Evolutionary conservation across 345 rosid species (phyloP), one percentile per base, ranked within the genome.

Genomic region (Combretum micranthum): DNA sequence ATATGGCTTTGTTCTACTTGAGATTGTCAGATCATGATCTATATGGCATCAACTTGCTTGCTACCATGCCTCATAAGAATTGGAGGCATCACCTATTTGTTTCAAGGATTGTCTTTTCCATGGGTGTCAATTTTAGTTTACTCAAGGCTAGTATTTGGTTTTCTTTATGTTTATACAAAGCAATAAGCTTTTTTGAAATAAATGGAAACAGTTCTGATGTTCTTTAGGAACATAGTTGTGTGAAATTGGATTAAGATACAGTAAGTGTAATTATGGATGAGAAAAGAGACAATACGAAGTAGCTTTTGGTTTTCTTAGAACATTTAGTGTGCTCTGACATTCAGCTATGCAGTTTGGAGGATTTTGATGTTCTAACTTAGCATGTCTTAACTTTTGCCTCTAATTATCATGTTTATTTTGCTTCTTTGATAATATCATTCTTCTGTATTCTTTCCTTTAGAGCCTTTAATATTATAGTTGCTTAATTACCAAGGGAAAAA

Each of bases 51-150:
- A 97, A 87, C 71, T 82, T 91, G 2, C 77, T 87, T 45, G 90
- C 42, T 85, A 85, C 70, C 82, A 68, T 21, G 92, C 99, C 18
- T 73, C 93, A 2, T 92, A 90, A 71, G 84, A 87, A 52, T 72
- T 90, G 53, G 95, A 90, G 74, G 97, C 99, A 26, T 83, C 90
- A 2, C 87, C 90, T 17, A 77, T 72, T 62, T 94, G 99, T 77
- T 94, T 94, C 72, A 74, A 80, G 85, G 99, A 94, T 59, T 97
- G 12, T 95, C 93, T 21, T 76, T 94, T 68, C 99, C 96, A 15
- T 87, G 97, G 99, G 77, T 73, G 45, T 47, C 90, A 20, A 73
- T 81, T 42, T 79, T 81, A 37, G 55, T 84, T 56, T 83, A 77
- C 13, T 90, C 55, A 1, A 71, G 77, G 19, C 79, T 72, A 47